Base-by-base conservation (phyloP, 2,329 filamentous ascomycete genomes). In the Leptographium wingfieldii region DNA sequence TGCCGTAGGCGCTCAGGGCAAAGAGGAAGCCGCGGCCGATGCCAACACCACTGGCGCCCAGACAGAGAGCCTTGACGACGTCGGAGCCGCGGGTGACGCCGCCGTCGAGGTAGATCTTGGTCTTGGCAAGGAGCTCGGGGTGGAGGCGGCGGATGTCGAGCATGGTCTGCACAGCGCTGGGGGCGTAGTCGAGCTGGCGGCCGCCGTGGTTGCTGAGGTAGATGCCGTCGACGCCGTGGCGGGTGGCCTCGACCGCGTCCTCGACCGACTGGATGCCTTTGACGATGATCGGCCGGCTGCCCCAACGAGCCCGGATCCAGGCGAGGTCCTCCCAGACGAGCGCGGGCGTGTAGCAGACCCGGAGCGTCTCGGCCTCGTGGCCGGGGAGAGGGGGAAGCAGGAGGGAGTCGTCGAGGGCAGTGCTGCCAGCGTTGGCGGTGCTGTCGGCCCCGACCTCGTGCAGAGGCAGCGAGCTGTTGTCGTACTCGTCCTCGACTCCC, bases 231-330 rank as follows among this genome's bases (percentile, higher is more conserved):
- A 62, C 5, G 73, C 76, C 16, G 72, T 73, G 66, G 31, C 73
- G 69, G 6, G 71, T 67, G 6, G 76, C 76, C 52, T 74, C 66
- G 12, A 56, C 59, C 12, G 67, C 68, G 61, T 72, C 71, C 55
- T 70, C 70, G 19, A 64, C 66, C 38, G 67, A 64, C 65, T 71
- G 68, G 22, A 72, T 64, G 27, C 70, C 70, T 60, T 72, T 72
- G n/a, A 71, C 63, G 25, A 70, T 66, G 5, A 72, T 48, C 1
- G 70, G 69, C n/a, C 54, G 7, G 0, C 83, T 83, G 62, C 81
- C 76, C 82, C 84, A 87, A 60, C 83, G 69, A 64, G 78, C 72
- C 61, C 77, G 75, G 60, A 88, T 67, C 58, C 82, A 73, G 19
- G 73, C 71, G 33, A 88, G 68, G 51, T 87, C 74, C 1, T 82